Evolutionary conservation across 257 asterid genomes (phyloP).

Genomic region (Solanum chaucha): DNA sequence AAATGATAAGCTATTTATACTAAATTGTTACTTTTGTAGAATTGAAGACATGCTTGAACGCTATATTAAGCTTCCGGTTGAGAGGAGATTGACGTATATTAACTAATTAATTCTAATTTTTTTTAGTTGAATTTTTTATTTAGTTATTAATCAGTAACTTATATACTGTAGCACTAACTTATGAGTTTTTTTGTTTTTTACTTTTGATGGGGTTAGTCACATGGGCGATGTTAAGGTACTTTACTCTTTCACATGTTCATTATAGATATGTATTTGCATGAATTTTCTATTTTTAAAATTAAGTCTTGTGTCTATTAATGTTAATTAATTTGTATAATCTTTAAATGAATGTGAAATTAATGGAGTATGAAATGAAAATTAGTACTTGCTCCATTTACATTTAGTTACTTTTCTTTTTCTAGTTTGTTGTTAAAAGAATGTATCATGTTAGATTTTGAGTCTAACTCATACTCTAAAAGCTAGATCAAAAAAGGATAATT

Average conservation of each 20-base stretch:
- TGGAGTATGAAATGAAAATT: neutral
- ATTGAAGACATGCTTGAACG: no score
- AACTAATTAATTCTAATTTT: no score
- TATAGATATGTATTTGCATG: neutral
- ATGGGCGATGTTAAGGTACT: no score
- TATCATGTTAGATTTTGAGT: neutral
- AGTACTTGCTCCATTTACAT: no score
- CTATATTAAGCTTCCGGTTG: no score
- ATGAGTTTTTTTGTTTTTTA: neutral
- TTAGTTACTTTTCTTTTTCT: no score
- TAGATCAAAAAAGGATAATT: no score
- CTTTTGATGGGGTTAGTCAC: slow-evolving; percentile 3
- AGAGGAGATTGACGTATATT: no score
- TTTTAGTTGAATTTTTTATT: neutral
- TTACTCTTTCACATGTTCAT: neutral
- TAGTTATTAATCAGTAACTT: no score
- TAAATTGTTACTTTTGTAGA: no score
- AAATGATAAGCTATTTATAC: no score
- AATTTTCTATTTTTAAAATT: neutral
- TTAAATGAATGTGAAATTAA: neutral
- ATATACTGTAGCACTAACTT: neutral
- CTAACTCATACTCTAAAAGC: neutral
- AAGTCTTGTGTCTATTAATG: neutral
- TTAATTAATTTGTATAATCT: neutral
- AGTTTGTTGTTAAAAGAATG: no score